Percentiles rank a stretch among this genome's conserved stretches.
Evolutionary conservation across 1,284 basidiomycete species (phyloP).

Genomic region (Ustilago lituana): DNA sequence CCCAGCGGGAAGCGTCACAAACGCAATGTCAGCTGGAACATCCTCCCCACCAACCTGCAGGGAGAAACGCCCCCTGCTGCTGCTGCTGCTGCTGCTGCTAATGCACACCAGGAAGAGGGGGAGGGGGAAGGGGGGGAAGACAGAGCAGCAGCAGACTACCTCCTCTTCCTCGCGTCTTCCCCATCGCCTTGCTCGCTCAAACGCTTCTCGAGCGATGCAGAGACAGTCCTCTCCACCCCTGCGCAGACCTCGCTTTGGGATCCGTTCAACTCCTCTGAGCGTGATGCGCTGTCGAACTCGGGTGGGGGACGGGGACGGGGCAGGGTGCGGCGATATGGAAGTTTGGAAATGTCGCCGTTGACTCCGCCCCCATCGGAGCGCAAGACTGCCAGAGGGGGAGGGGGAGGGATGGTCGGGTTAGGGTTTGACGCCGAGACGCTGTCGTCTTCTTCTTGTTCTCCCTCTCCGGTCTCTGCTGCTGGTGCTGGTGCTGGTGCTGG

Average conservation of each 20-base stretch:
- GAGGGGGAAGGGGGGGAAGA: slow-evolving; percentile 15
- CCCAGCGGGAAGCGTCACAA: slow-evolving; percentile 15
- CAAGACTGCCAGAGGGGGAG: background rate
- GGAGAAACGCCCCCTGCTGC: slow-evolving; percentile 3
- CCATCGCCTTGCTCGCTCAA: slow-evolving; percentile 40
- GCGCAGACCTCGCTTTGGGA: slow-evolving; percentile 42
- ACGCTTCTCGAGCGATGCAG: slow-evolving; percentile 13
- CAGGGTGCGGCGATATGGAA: too few species aligned
- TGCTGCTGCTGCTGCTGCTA: too few species aligned
- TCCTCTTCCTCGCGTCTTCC: slow-evolving; percentile 30
- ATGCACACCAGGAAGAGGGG: background rate
- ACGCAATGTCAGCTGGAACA: slow-evolving; percentile 33
- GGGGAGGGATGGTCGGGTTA: slow-evolving; percentile 10
- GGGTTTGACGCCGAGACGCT: slow-evolving; percentile 15
- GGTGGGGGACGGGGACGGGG: slow-evolving; percentile 13
- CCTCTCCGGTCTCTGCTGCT: too few species aligned
- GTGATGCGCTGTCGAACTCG: slow-evolving; percentile 3
- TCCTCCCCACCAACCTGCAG: slow-evolving; percentile 4
- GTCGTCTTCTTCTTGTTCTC: slow-evolving; percentile 2
- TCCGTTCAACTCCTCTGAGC: slow-evolving; percentile 31
- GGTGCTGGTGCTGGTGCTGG: too few species aligned
- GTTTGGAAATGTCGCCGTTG: slow-evolving; percentile 2
- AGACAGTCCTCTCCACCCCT: slow-evolving; percentile 25
- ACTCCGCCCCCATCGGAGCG: slow-evolving; percentile 22
- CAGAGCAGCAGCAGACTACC: slow-evolving; percentile 37